Base-by-base conservation (phyloP, 2,329 filamentous ascomycete genomes). In the Pestalotiopsis sp. region DNA sequence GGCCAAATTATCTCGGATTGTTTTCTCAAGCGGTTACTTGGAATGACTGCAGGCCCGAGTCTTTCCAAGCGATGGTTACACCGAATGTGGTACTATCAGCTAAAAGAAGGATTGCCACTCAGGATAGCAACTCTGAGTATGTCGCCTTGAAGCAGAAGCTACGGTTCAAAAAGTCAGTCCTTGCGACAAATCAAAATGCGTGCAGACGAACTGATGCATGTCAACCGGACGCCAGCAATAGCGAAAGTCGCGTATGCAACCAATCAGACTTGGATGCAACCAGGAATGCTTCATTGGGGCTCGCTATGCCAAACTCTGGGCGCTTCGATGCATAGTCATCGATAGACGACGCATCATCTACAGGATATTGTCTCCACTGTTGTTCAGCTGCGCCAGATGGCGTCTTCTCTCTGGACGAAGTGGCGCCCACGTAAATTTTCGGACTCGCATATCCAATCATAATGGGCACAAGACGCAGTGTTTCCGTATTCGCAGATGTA, bases 311-410 rank as follows among this genome's bases (percentile, higher is more conserved):
- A 61, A 39, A 68, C 17, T 49, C 71, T 70, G 69, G 72, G 67
- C 68, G 69, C 68, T 68, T 72, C 69, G 75, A 25, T 64, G 61
- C 38, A 64, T 75, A 78, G 75, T 76, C 77, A 77, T 74, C 76
- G 76, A 78, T 76, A 75, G 69, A 74, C 73, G 73, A 78, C 76
- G 77, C 74, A 74, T 71, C 72, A 76, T 75, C 77, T 75, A 76
- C 73, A 70, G 17, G 73, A 36, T 52, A 59, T 70, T 71, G 74
- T 80, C 74, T 78, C 78, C 76, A 83, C 79, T 75, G 75, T 71
- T 69, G 75, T 75, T 75, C 73, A 75, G 77, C 76, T 75, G 70
- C 80, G 83, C 82, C 82, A 85, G 82, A 82, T 85, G 83, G 82
- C 83, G 80, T 73, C 71, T 76, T 77, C 74, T 82, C 79, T 80